A percentile compares a stretch with the other conserved stretches of the same genome.
These are phyloP conservation scores for Leccinum pallidistipes DNA, from an alignment of 1,284 basidiomycete species.

Conservation along the genomic window DNA sequence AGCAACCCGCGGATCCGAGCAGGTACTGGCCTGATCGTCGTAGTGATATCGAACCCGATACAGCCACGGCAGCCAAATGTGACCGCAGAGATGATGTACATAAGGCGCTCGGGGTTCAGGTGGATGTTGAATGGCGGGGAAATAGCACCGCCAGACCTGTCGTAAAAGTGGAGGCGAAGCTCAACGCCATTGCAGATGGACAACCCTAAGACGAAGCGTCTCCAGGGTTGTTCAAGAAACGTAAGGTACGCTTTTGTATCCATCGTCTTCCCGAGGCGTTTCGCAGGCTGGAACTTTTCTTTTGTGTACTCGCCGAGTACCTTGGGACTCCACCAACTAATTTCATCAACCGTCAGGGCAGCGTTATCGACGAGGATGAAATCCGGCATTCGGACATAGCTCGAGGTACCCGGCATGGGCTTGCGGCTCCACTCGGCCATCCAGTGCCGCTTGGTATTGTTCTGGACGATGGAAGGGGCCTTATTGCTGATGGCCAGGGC, in stretches of 20 bases:
- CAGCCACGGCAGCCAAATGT: background rate
- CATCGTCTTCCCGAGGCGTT: background rate
- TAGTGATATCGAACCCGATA: background rate
- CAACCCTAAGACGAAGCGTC: conserved; percentile 1
- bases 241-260: conserved; percentile 1
- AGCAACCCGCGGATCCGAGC: background rate
- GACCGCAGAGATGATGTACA: background rate
- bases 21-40: background rate
- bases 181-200: background rate
- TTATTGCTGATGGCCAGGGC: background rate
- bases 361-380: background rate
- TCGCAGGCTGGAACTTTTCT: background rate
- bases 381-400: background rate
- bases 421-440: conserved; percentile 5
- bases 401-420: background rate
- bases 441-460: background rate
- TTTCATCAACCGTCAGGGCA: background rate
- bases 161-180: background rate
- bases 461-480: background rate
- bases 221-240: conserved; percentile 2
- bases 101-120: background rate
- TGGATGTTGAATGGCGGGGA: conserved; percentile 1
- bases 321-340: conserved; percentile 1
- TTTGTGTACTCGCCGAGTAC: background rate
- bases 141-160: background rate